Evolutionary conservation across 2,329 filamentous ascomycete genomes (phyloP).

Genomic region (Neopestalotiopsis rosae): DNA sequence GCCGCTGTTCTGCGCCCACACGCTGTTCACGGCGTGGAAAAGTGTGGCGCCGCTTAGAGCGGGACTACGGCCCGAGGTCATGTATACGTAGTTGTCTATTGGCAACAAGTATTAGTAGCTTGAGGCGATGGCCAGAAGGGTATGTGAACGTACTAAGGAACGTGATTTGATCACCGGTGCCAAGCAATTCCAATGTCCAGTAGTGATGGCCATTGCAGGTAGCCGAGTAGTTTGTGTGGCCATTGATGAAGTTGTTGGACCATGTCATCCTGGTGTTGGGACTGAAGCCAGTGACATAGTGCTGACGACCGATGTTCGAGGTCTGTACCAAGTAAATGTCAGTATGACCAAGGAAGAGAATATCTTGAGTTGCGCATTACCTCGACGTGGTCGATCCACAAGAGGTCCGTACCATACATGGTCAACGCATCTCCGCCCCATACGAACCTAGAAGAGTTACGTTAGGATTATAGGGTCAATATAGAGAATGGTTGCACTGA

Average conservation of each 20-base stretch:
- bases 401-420: too few species aligned
- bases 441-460: too few species aligned
- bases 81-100: constrained; percentile 28
- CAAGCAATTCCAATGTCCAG: constrained; percentile 36
- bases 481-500: too few species aligned
- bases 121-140: too few species aligned
- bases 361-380: too few species aligned
- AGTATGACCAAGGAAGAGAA: too few species aligned
- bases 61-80: constrained; percentile 30
- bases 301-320: constrained; percentile 45
- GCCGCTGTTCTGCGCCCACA: constrained; percentile 32
- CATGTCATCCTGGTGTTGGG: constrained; percentile 45
- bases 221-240: constrained; percentile 45
- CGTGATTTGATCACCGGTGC: background rate
- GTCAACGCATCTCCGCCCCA: too few species aligned
- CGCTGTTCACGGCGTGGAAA: constrained; percentile 37
- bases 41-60: constrained; percentile 33
- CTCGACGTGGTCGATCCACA: too few species aligned
- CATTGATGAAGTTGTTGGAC: constrained; percentile 52
- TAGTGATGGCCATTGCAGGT: constrained; percentile 52
- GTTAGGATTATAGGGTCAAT: too few species aligned
- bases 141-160: background rate
- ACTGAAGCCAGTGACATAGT: constrained; percentile 42
- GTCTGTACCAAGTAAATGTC: too few species aligned
- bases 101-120: background rate